Conservation (phyloP, 2,329 filamentous ascomycete species). For the Aspergillus vadensis region DNA sequence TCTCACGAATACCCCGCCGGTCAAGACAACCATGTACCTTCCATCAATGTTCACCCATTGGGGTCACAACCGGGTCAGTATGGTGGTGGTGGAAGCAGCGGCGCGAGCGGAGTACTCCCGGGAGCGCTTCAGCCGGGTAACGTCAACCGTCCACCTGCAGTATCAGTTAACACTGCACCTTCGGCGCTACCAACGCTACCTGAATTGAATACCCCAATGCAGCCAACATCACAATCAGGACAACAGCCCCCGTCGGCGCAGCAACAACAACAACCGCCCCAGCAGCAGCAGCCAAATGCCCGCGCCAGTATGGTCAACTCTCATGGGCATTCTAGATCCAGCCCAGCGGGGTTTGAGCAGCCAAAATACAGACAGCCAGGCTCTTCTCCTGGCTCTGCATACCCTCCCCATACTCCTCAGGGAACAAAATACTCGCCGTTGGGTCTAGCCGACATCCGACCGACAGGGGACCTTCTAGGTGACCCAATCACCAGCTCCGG, state of each 20-base stretch:
- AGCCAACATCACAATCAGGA: conserved; percentile 7
- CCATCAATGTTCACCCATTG: conserved; percentile 64
- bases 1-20: conserved; percentile 53
- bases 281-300: conserved; percentile 49
- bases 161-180: conserved; percentile 60
- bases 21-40: conserved; percentile 53
- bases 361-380: conserved; percentile 67
- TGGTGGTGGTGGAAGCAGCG: conserved; percentile 42
- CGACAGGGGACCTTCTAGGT: conserved; percentile 76
- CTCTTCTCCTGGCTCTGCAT: conserved; percentile 46
- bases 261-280: conserved; percentile 23
- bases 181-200: conserved; percentile 59
- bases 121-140: conserved; percentile 62
- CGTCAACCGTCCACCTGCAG: conserved; percentile 53
- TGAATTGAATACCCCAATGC: conserved; percentile 44
- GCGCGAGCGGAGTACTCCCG: conserved; percentile 52
- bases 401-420: conserved; percentile 55
- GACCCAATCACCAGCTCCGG: conserved; percentile 67
- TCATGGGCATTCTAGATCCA: conserved; percentile 82
- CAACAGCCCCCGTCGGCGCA: conserved; percentile 14
- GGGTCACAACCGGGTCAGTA: conserved; percentile 53
- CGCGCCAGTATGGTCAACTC: conserved; percentile 65
- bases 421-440: conserved; percentile 79
- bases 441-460: conserved; percentile 87
- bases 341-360: conserved; percentile 65